phyloP scores from a whole-genome alignment of 176 grass and related monocot genomes.

The Poa pratensis region DNA sequence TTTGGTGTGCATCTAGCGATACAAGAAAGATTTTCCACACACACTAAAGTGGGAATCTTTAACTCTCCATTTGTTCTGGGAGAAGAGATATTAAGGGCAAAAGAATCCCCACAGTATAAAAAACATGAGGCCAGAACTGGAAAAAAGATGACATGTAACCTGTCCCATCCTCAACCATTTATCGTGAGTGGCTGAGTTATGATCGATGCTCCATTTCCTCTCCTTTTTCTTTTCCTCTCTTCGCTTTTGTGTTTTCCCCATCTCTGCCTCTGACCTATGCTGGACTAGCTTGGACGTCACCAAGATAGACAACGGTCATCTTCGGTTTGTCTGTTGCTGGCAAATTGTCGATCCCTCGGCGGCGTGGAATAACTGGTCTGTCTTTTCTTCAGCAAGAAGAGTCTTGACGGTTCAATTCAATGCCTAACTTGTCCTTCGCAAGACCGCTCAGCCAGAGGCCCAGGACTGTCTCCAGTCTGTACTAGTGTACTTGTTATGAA shows the following conservation, averaged over 20 bases:
- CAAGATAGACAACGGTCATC: constrained; percentile 43
- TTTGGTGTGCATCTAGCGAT: not conserved
- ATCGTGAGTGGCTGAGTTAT: not conserved
- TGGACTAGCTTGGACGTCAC: constrained; percentile 39
- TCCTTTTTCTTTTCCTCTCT: too few species aligned
- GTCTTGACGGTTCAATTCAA: not conserved
- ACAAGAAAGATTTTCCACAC: constrained; percentile 27
- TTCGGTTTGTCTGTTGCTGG: not conserved
- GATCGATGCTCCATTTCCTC: constrained; percentile 7
- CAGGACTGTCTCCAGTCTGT: not conserved
- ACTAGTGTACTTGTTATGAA: not conserved
- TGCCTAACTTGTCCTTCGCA: not conserved
- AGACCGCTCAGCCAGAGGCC: not conserved
- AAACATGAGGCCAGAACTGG: constrained; percentile 32
- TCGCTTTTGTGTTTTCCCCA: not conserved
- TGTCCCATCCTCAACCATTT: constrained; percentile 29
- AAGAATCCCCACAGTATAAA: constrained; percentile 22
- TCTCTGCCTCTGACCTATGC: constrained; percentile 33
- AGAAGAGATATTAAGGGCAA: not conserved
- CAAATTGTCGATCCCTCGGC: constrained; percentile 15
- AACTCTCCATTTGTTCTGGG: not conserved
- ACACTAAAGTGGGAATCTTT: not conserved
- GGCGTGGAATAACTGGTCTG: not conserved
- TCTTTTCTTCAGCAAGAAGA: not conserved
- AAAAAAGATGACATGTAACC: constrained; percentile 24